phyloP scores from a whole-genome alignment of 192 early-diverging fungal genomes.

The Gorgonomyces haynaldii region DNA sequence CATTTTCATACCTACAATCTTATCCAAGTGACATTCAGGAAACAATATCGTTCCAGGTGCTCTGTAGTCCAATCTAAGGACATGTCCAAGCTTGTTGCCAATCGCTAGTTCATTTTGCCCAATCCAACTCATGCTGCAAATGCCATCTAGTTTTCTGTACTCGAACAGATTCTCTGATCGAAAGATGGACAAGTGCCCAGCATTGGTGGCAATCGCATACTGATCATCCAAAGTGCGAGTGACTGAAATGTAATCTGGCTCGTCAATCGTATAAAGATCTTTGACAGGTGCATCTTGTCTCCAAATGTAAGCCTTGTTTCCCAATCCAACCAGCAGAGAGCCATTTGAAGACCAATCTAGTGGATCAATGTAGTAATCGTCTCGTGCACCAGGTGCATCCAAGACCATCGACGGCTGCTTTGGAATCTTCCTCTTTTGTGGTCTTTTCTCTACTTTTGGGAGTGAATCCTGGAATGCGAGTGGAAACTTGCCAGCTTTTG shows the following conservation, averaged over 20 bases:
- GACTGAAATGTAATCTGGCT: neutral
- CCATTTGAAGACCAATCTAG: slow-evolving; percentile 4
- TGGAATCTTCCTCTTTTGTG: neutral
- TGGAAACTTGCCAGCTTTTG: too few relatives aligned
- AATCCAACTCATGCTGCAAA: neutral
- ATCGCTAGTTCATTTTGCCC: neutral
- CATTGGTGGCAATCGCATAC: too few relatives aligned
- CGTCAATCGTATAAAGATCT: neutral
- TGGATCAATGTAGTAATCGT: slow-evolving; percentile 1
- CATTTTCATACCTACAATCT: neutral
- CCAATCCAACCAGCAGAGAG: slow-evolving; percentile 1
- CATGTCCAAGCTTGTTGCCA: neutral
- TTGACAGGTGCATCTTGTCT: neutral
- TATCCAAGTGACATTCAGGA: neutral
- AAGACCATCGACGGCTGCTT: slow-evolving; percentile 1
- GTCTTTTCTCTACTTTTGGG: neutral
- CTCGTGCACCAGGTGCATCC: slow-evolving; percentile 4
- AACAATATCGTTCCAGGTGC: neutral
- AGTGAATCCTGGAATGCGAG: too few relatives aligned
- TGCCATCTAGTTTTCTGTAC: neutral
- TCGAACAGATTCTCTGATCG: too few relatives aligned
- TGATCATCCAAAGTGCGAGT: neutral
- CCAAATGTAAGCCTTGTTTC: neutral
- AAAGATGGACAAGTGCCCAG: too few relatives aligned
- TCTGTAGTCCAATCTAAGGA: neutral